Conservation (phyloP, 2,329 filamentous ascomycete species). For the Sphaerulina vaccinii region DNA sequence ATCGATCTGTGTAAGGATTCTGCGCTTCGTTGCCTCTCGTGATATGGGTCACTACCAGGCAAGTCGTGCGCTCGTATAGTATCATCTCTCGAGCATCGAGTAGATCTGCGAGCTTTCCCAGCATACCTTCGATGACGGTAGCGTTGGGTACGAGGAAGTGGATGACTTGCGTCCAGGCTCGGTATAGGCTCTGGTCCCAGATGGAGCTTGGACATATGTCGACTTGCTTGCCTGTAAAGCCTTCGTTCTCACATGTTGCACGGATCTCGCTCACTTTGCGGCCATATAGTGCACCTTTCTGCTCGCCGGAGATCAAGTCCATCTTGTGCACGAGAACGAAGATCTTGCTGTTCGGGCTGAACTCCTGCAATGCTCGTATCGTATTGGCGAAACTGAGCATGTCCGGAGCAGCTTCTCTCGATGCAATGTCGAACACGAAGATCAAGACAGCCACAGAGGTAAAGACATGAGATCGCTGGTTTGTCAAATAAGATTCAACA, state of each 20-base stretch:
- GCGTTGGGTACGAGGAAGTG: constrained; percentile 97
- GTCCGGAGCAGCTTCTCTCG: constrained; percentile 88
- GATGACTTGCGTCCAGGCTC: constrained; percentile 97
- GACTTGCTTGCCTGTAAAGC: constrained; percentile 60
- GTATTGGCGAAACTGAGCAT: constrained; percentile 89
- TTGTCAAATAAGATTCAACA: constrained; percentile 95
- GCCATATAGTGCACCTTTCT: constrained; percentile 78
- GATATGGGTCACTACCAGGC: constrained; percentile 92
- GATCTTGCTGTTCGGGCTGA: constrained; percentile 75
- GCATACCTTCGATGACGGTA: constrained; percentile 78
- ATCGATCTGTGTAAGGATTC: constrained; percentile 89
- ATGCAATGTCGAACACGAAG: constrained; percentile 99
- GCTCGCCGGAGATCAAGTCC: constrained; percentile 82
- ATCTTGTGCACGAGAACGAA: constrained; percentile 99
- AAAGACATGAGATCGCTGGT: constrained; percentile 95
- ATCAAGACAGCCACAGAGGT: constrained; percentile 94
- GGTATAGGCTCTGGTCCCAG: constrained; percentile 98
- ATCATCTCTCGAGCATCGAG: constrained; percentile 93
- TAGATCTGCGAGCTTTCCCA: constrained; percentile 76
- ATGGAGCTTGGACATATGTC: constrained; percentile 94
- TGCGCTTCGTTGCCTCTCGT: constrained; percentile 67
- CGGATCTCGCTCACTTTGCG: constrained; percentile 76
- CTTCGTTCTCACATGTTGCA: constrained; percentile 62
- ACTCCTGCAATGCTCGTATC: constrained; percentile 83
- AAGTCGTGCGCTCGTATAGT: constrained; percentile 92